Conservation (phyloP, 108 stramenopile genomes). For the Skeletonema grethae region DNA sequence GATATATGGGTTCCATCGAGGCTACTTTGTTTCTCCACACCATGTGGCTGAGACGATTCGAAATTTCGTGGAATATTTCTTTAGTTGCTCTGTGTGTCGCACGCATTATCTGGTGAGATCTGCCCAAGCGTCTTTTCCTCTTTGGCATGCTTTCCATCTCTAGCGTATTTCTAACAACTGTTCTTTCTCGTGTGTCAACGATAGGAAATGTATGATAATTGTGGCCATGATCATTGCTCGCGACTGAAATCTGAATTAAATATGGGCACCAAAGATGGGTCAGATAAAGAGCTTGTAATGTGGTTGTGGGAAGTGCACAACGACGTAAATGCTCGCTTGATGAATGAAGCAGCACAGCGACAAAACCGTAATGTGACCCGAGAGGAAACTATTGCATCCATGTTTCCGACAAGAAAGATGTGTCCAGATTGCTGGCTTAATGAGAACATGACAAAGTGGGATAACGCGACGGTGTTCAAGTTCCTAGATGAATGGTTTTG, state of each 20-base stretch:
- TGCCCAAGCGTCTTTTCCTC: neutral
- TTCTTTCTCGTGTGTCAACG: constrained; percentile 8
- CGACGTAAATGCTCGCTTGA: constrained; percentile 33
- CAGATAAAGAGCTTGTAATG: constrained; percentile 17
- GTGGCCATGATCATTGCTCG: constrained; percentile 43
- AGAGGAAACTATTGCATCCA: constrained; percentile 28
- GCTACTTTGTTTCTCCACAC: constrained; percentile 35
- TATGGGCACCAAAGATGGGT: constrained; percentile 15
- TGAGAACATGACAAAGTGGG: constrained; percentile 28
- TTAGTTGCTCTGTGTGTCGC: constrained; percentile 19
- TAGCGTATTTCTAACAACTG: neutral
- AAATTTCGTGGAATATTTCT: neutral
- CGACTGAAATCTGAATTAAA: constrained; percentile 26
- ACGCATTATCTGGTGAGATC: constrained; percentile 18
- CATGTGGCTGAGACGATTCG: constrained; percentile 39
- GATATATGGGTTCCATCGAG: constrained; percentile 41
- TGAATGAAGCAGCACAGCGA: constrained; percentile 40
- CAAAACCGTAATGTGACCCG: constrained; percentile 33
- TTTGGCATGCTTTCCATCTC: neutral
- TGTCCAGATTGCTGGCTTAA: constrained; percentile 43
- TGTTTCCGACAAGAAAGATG: constrained; percentile 39
- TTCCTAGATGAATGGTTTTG: constrained; percentile 44
- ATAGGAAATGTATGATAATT: constrained; percentile 37
- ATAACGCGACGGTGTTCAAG: constrained; percentile 20
- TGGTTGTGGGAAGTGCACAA: constrained; percentile 43